A percentile compares a stretch with the other conserved stretches of the same genome.
Evolutionary conservation across 2,329 filamentous ascomycete species (phyloP).

Genomic region (Diplodia intermedia): DNA sequence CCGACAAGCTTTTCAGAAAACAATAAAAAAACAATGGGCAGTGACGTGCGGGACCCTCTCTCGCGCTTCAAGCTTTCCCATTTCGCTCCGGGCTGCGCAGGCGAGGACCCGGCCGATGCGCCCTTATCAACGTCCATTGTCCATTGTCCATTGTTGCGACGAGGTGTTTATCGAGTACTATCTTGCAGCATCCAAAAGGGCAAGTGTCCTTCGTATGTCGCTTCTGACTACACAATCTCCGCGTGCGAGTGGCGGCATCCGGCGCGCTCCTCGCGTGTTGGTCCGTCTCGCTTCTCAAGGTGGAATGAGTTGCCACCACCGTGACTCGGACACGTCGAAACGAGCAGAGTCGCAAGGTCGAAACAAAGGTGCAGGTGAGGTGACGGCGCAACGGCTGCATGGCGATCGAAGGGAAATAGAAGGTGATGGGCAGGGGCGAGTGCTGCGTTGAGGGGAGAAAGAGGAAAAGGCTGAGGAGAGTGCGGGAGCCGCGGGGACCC

Average conservation of each 20-base stretch:
- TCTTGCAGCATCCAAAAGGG: neutral
- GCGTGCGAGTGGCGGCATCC: no score
- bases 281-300: neutral
- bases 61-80: constrained; percentile 7
- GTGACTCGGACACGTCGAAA: neutral
- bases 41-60: constrained; percentile 7
- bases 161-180: neutral
- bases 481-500: constrained; percentile 1
- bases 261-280: neutral
- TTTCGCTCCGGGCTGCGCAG: constrained; percentile 33
- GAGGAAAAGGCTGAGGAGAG: neutral
- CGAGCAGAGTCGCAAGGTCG: no score
- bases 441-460: neutral
- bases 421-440: neutral
- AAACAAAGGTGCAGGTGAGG: no score
- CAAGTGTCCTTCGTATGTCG: neutral
- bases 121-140: neutral
- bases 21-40: neutral
- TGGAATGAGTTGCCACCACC: neutral
- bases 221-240: no score
- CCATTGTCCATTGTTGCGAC: neutral
- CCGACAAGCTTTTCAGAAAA: neutral
- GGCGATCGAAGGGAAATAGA: neutral
- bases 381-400: neutral
- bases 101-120: constrained; percentile 35